These are phyloP conservation scores for Penicillium nordicum DNA, from an alignment of 2,329 filamentous ascomycete genomes.

Conservation along the genomic window DNA sequence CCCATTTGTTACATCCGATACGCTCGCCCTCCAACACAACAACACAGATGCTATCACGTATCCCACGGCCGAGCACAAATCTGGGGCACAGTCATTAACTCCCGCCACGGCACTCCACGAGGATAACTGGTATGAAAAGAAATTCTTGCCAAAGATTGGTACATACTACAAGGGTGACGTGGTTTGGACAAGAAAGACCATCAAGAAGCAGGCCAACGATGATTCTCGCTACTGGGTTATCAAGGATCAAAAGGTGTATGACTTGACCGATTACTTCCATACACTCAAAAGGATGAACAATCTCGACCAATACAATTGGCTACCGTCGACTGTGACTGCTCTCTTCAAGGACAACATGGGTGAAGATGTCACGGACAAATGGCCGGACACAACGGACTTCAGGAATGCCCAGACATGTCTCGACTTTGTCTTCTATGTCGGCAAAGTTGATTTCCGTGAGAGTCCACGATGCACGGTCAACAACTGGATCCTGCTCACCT, in stretches of 20 bases:
- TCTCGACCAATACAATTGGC: conserved; percentile 61
- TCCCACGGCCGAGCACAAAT: conserved; percentile 62
- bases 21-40: conserved; percentile 50
- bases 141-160: conserved; percentile 74
- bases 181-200: conserved; percentile 61
- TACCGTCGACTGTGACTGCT: conserved; percentile 64
- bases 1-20: conserved; percentile 62
- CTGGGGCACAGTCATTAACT: conserved; percentile 60
- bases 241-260: conserved; percentile 73
- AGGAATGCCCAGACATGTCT: conserved; percentile 74
- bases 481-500: conserved; percentile 83
- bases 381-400: conserved; percentile 54
- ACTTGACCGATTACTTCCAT: conserved; percentile 87
- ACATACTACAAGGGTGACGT: conserved; percentile 85
- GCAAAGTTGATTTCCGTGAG: conserved; percentile 79
- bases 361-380: conserved; percentile 67
- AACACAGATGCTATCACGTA: conserved; percentile 63
- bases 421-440: conserved; percentile 76
- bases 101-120: conserved; percentile 57
- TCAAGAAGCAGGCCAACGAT: conserved; percentile 65
- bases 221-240: conserved; percentile 74
- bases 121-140: conserved; percentile 71
- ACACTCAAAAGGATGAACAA: conserved; percentile 62
- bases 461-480: conserved; percentile 75
- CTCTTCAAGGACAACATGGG: conserved; percentile 74